Evolutionary conservation across 345 rosid species (phyloP), one percentile per base, ranked within the genome.

Genomic region (Alliaria petiolata): DNA sequence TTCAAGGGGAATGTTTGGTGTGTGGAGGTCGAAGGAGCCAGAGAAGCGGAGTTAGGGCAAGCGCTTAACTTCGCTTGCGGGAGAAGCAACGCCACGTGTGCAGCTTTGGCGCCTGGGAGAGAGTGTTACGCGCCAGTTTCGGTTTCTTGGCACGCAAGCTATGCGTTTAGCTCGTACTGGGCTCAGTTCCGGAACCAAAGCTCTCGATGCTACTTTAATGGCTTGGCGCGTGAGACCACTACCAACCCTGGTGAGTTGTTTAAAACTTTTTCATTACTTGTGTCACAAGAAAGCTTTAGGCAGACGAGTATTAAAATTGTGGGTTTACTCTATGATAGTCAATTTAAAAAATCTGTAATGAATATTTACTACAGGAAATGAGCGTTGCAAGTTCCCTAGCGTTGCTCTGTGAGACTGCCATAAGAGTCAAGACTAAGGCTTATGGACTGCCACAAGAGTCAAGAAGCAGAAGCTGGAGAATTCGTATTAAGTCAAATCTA

Each of bases 81-180:
- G 20, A 71, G 71, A 30, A 88, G 83, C 7, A 81, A 82, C 22
- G 73, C 67, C 14, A 87, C 83, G 4, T 89, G 97, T 44, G 83
- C 81, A 1, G 78, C 86, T 7, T 69, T 91, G 58, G 68, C 59
- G 17, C 85, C 91, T 0, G 93, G 91, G 5, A 75, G 54, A 42
- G 86, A 79, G 60, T 91, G 93, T 51, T 84, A 84, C 4, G 80
- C 84, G 45, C 97, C 93, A 0, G 53, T 87, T 0, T 82, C 85
- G 2, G 39, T 81, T 11, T 14, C 38, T 49, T 78, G 79, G 91
- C 93, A 86, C 8, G 87, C 95, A 3, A 89, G 86, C 66, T 91
- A 81, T 25, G 97, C 97, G 0, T 91, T 91, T 65, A 89, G 93
- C 79, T 85, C 95, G 0, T 85, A 85, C 28, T 87, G 93, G 95